Conservation (phyloP, 495 filamentous ascomycete genomes). For the Lasiosphaeria hispida region DNA sequence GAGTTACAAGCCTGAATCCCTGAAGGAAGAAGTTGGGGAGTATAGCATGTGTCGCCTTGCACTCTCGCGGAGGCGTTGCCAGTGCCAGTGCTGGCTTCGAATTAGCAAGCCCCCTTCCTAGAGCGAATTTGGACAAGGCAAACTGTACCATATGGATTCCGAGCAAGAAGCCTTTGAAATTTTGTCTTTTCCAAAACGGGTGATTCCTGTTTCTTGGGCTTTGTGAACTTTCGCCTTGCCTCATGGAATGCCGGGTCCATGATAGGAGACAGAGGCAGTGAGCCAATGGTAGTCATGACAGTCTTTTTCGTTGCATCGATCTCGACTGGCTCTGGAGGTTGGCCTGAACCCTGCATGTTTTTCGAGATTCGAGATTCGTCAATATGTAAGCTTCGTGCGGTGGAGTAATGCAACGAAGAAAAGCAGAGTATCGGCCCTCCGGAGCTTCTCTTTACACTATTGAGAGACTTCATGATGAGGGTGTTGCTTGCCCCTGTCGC, state of each 20-base stretch:
- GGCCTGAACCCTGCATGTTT: too few relatives aligned
- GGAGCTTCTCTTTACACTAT: too few relatives aligned
- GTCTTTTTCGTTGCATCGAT: slow-evolving; percentile 35
- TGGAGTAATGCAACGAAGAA: too few relatives aligned
- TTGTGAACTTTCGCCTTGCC: slow-evolving; percentile 27
- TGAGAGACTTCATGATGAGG: too few relatives aligned
- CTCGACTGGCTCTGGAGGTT: slow-evolving; percentile 5
- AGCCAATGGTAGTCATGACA: slow-evolving; percentile 37
- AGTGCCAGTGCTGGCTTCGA: slow-evolving; percentile 54
- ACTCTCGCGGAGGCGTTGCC: slow-evolving; percentile 62
- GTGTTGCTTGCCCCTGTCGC: too few relatives aligned
- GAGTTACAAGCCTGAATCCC: slow-evolving; percentile 55
- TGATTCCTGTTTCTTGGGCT: slow-evolving; percentile 24
- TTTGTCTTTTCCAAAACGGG: slow-evolving; percentile 31
- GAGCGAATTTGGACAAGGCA: slow-evolving; percentile 11
- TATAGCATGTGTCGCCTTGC: slow-evolving; percentile 50
- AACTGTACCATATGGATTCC: slow-evolving; percentile 59
- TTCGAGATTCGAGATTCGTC: too few relatives aligned
- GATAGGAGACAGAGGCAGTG: slow-evolving; percentile 48
- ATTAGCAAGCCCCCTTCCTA: slow-evolving; percentile 11
- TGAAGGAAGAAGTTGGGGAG: slow-evolving; percentile 66
- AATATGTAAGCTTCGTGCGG: too few relatives aligned
- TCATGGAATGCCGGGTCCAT: slow-evolving; percentile 50
- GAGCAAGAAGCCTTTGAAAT: slow-evolving; percentile 51
- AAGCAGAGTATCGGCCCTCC: too few relatives aligned